A percentile compares a stretch with the other conserved stretches of the same genome.
Evolutionary conservation across 179 eudicot genomes (phyloP).

Genomic region (Heliamphora ciliata): DNA sequence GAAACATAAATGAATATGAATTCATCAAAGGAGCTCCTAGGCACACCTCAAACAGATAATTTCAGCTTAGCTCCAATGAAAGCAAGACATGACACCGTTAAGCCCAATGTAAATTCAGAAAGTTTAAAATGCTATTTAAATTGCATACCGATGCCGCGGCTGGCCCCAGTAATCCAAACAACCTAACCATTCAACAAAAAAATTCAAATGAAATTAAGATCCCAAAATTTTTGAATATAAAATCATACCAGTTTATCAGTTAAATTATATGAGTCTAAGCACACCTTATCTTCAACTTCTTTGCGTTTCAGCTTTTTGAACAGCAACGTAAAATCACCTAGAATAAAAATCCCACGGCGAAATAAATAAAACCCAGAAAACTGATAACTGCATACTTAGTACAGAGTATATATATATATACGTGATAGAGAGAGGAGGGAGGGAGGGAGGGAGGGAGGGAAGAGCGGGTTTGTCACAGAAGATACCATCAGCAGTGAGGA

Average conservation of each 20-base stretch:
- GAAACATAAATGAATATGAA: neutral
- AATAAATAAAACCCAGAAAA: neutral
- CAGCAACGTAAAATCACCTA: conserved; percentile 74
- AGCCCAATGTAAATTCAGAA: neutral
- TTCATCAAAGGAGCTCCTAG: neutral
- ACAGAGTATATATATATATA: neutral
- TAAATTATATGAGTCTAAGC: neutral
- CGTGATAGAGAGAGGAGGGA: neutral
- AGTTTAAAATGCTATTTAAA: neutral
- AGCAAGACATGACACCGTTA: neutral
- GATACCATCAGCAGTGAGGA: conserved; percentile 62
- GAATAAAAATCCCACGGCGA: neutral
- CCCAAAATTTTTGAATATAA: neutral
- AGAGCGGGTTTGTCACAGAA: neutral
- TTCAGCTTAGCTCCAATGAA: neutral
- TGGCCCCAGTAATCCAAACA: conserved; percentile 95
- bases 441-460: neutral
- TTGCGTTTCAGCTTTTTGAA: conserved; percentile 64
- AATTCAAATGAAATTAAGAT: neutral
- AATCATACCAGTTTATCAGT: neutral
- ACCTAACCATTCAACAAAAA: conserved; percentile 35
- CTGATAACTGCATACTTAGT: neutral
- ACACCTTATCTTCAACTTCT: conserved; percentile 70
- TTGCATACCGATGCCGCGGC: conserved; percentile 83
- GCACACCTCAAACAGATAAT: neutral